Conservation (phyloP, 1,284 basidiomycete species). For the Cronartium quercuum region DNA sequence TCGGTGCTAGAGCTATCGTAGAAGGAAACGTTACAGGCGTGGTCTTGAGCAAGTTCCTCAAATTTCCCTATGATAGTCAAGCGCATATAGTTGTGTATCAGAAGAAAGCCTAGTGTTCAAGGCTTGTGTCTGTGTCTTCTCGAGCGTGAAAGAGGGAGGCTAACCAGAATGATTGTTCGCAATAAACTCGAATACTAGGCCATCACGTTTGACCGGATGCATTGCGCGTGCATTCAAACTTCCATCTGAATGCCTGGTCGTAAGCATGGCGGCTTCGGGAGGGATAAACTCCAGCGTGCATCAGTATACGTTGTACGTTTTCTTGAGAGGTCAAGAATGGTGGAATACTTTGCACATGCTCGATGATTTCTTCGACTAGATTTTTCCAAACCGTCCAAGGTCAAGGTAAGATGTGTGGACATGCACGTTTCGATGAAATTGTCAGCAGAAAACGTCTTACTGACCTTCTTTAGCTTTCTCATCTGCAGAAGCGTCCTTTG, state of each 20-base stretch:
- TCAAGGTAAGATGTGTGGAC: not conserved
- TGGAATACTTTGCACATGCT: conserved; percentile 13
- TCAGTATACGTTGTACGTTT: not conserved
- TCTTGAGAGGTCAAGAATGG: not conserved
- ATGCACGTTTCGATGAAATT: not conserved
- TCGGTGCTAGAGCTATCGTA: conserved; percentile 65
- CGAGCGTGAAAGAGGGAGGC: conserved; percentile 49
- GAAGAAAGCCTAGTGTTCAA: not conserved
- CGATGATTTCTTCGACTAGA: conserved; percentile 14
- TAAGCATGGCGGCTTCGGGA: conserved; percentile 62
- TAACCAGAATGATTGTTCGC: conserved; percentile 71
- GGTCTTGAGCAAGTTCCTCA: conserved; percentile 51
- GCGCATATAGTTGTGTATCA: conserved; percentile 43
- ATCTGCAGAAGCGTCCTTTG: conserved; percentile 19
- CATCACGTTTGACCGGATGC: conserved; percentile 57
- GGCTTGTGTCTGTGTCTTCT: not conserved
- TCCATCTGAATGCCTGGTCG: conserved; percentile 67
- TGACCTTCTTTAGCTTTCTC: conserved; percentile 28
- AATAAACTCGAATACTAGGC: conserved; percentile 60
- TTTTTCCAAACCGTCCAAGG: too few relatives aligned
- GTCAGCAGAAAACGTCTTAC: not conserved
- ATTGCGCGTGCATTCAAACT: conserved; percentile 74
- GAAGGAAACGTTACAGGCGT: conserved; percentile 72
- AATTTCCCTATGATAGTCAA: conserved; percentile 32
- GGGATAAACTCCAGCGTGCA: not conserved